Evolutionary conservation across 2,329 filamentous ascomycete genomes (phyloP), one percentile per base, ranked within the genome.

Genomic region (Anisogramma anomala): DNA sequence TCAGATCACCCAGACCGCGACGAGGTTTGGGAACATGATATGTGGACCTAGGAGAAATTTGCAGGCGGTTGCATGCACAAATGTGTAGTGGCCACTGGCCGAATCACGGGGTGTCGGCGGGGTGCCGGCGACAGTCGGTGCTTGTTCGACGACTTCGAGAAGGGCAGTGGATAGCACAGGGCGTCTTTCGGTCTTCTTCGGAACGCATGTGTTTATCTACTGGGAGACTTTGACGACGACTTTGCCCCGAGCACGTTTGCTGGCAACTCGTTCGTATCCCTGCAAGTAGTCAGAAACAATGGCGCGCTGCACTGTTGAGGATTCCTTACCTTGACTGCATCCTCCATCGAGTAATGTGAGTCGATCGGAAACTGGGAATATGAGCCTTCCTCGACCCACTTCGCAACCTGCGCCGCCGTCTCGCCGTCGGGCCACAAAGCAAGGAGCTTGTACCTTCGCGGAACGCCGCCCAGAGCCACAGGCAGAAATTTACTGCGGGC

Each of bases 401-500:
- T 41, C 0, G 51, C 54, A 11, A 54, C 54, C 25, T 53, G 46
- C 19, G 48, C 52, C 2, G 56, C 58, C 1, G 37, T 51, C 6
- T 33, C 40, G 0, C 54, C 58, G 2, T 52, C 48, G 1, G 59
- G 57, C 4, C 39, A 32, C 15, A 62, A 46, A 2, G 48, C 52
- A 28, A 60, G 49, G 13, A 62, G 48, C 17, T 52, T 46, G 45
- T 53, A 62, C 7, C 34, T 41, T 4, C 59, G 51, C 6, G 57
- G 52, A 8, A 52, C 55, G 10, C 59, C 57, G 4, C 59, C 59
- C 2, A 62, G 43, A 2, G 53, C 36, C 1, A 50, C 46, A 2
- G 59, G 59, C 19, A 54, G 34, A 14, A 61, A 32, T 36, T 55
- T 57, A 48, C 61, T 57, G 38, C 48, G 49, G 8, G 61, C 27